Evolutionary conservation across 108 stramenopile genomes (phyloP).

Genomic region (Skeletonema grethae): DNA sequence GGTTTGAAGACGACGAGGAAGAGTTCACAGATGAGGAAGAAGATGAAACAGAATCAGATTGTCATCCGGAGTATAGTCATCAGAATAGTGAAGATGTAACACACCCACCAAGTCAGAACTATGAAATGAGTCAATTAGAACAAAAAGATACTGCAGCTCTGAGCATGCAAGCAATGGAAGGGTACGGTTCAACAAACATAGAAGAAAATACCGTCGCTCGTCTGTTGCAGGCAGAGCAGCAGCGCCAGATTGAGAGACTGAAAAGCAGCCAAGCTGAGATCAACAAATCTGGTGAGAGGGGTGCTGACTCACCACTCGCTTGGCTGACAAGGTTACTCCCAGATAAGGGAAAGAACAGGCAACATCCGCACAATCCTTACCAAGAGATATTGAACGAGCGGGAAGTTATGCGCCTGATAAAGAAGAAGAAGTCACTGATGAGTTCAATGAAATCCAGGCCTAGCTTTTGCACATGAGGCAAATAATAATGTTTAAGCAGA

Average conservation of each 20-base stretch:
- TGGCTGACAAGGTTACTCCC: conserved; percentile 10
- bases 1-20: conserved; percentile 26
- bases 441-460: conserved; percentile 3
- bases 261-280: background rate
- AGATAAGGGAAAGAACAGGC: background rate
- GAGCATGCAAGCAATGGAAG: background rate
- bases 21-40: conserved; percentile 20
- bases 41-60: background rate
- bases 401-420: conserved; percentile 17
- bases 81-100: background rate
- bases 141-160: conserved; percentile 2
- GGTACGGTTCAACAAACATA: conserved; percentile 15
- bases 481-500: background rate
- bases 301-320: background rate
- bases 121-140: background rate
- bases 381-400: conserved; percentile 1
- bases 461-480: conserved; percentile 25
- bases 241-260: conserved; percentile 10
- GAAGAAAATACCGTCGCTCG: conserved; percentile 1
- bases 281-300: background rate
- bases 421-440: conserved; percentile 22
- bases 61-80: background rate
- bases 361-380: conserved; percentile 18
- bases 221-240: conserved; percentile 6
- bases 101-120: background rate